These are phyloP conservation scores for Candida nonsorbophila DNA, from an alignment of 805 yeast species.

Conservation along the genomic window DNA sequence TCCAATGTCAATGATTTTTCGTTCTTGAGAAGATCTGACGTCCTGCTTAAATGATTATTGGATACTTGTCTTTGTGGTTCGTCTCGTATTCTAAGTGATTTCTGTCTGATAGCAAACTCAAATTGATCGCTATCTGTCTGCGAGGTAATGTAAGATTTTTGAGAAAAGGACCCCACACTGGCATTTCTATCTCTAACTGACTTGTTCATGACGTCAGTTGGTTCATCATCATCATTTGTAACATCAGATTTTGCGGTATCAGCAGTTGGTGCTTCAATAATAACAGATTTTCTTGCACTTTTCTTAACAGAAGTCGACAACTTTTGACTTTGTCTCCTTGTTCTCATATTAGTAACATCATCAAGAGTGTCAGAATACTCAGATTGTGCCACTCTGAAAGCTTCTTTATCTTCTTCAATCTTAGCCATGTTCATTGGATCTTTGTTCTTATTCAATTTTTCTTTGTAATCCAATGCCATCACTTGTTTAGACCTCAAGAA, in stretches of 20 bases:
- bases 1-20: slow-evolving; percentile 87
- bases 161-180: slow-evolving; percentile 19
- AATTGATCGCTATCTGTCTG: slow-evolving; percentile 22
- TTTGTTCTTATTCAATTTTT: slow-evolving; percentile 1
- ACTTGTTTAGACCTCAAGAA: slow-evolving; percentile 65
- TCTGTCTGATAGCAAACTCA: slow-evolving; percentile 12
- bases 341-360: slow-evolving; percentile 72
- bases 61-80: slow-evolving; percentile 31
- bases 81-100: slow-evolving; percentile 25
- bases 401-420: slow-evolving; percentile 1
- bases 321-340: slow-evolving; percentile 62
- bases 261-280: slow-evolving; percentile 59
- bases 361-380: slow-evolving; percentile 31
- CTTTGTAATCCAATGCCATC: slow-evolving; percentile 28
- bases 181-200: slow-evolving; percentile 8
- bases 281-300: slow-evolving; percentile 60
- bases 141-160: slow-evolving; percentile 20
- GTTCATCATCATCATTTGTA: slow-evolving; percentile 10
- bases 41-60: slow-evolving; percentile 46
- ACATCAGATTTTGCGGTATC: slow-evolving; percentile 27
- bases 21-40: slow-evolving; percentile 66
- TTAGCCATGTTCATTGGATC: slow-evolving; percentile 1
- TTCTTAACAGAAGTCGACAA: slow-evolving; percentile 51
- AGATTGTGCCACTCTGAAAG: slow-evolving; percentile 4
- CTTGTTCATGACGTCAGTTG: slow-evolving; percentile 2